phyloP scores from a whole-genome alignment of 2,329 filamentous ascomycete genomes.

The Corinectria fuckeliana region DNA sequence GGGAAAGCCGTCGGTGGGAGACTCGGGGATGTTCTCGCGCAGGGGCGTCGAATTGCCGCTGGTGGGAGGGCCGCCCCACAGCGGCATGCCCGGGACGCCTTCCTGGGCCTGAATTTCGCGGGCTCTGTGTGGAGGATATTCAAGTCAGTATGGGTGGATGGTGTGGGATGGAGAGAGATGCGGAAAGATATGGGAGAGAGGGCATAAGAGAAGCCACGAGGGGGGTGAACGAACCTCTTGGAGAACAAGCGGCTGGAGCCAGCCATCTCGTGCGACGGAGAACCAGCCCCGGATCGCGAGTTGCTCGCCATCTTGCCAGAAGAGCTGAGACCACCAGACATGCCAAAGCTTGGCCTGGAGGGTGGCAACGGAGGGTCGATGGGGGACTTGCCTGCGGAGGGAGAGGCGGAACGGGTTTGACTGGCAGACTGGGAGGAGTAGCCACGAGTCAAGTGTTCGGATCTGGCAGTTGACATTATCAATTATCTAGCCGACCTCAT shows the following conservation, averaged over 20 bases:
- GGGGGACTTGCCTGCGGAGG: slow-evolving; percentile 80
- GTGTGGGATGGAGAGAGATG: not conserved
- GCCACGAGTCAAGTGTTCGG: slow-evolving; percentile 86
- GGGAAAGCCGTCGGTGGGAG: slow-evolving; percentile 93
- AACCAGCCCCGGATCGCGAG: slow-evolving; percentile 85
- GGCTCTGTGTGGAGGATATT: slow-evolving; percentile 64
- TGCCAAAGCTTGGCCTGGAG: slow-evolving; percentile 75
- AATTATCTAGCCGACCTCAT: slow-evolving; percentile 71
- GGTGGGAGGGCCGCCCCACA: slow-evolving; percentile 95
- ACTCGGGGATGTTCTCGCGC: slow-evolving; percentile 96
- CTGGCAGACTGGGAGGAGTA: slow-evolving; percentile 74
- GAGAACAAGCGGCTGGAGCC: slow-evolving; percentile 80
- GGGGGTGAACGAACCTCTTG: slow-evolving; percentile 74
- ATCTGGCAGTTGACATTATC: slow-evolving; percentile 92
- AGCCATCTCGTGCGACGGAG: slow-evolving; percentile 89
- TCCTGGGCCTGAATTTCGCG: slow-evolving; percentile 98
- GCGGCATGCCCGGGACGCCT: slow-evolving; percentile 73
- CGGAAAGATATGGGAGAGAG: slow-evolving; percentile 18
- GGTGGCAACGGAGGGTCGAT: slow-evolving; percentile 72
- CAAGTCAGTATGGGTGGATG: slow-evolving; percentile 17
- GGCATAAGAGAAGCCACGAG: slow-evolving; percentile 19
- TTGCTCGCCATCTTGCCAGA: slow-evolving; percentile 64
- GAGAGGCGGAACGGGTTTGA: slow-evolving; percentile 78
- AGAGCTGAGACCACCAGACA: slow-evolving; percentile 67
- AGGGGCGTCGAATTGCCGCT: slow-evolving; percentile 96